These are phyloP conservation scores for Komagataella pseudopastoris DNA, from an alignment of 805 yeast species.

Conservation along the genomic window DNA sequence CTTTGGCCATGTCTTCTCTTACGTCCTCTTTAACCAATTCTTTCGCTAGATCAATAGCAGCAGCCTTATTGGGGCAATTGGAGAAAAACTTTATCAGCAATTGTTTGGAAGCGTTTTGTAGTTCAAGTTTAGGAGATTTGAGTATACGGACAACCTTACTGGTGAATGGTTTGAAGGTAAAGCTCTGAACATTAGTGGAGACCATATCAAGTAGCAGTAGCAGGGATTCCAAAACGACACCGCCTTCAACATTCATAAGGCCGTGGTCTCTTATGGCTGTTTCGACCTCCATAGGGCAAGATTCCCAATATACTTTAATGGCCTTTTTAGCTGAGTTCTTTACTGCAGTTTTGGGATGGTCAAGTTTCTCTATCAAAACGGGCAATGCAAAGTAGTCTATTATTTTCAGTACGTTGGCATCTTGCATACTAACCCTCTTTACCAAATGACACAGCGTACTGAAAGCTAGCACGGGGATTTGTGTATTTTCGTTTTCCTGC, in stretches of 20 bases:
- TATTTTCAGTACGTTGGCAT: slow-evolving; percentile 24
- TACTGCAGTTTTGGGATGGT: slow-evolving; percentile 23
- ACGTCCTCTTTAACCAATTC: slow-evolving; percentile 24
- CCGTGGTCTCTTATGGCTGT: slow-evolving; percentile 27
- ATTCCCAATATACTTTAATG: slow-evolving; percentile 39
- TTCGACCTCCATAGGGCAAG: slow-evolving; percentile 35
- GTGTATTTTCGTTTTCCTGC: slow-evolving; percentile 14
- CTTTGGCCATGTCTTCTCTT: slow-evolving; percentile 9
- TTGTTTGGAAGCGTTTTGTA: background rate
- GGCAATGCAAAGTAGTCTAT: slow-evolving; percentile 36
- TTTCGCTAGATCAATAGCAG: slow-evolving; percentile 29
- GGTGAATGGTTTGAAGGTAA: slow-evolving; percentile 17
- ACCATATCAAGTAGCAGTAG: slow-evolving; percentile 29
- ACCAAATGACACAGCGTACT: slow-evolving; percentile 41
- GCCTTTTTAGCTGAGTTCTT: slow-evolving; percentile 35
- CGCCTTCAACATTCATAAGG: slow-evolving; percentile 22
- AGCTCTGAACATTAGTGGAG: slow-evolving; percentile 17
- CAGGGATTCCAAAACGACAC: slow-evolving; percentile 28
- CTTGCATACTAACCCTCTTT: slow-evolving; percentile 47
- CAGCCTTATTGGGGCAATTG: slow-evolving; percentile 19
- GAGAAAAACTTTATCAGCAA: slow-evolving; percentile 24
- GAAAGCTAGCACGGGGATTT: slow-evolving; percentile 28
- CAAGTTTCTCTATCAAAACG: slow-evolving; percentile 30
- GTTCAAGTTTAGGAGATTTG: slow-evolving; percentile 4
- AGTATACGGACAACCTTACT: slow-evolving; percentile 11